Evolutionary conservation across 257 asterid species (phyloP), one percentile per base, ranked within the genome.

Genomic region (Nicotiana tabacum): DNA sequence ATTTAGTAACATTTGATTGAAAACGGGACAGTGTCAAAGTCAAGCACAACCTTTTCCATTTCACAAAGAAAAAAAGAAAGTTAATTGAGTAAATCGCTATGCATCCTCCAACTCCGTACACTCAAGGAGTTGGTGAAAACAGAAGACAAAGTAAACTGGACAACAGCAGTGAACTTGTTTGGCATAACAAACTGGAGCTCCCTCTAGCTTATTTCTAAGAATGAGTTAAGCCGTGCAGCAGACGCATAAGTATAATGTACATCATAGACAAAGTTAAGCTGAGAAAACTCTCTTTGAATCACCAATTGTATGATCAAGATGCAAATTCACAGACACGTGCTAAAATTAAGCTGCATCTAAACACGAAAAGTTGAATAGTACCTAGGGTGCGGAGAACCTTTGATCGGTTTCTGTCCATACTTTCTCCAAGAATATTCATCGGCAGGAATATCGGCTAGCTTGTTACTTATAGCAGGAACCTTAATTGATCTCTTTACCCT

Each of bases 381-480:
- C 97, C 97, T 84, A 24, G 97, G 97, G 65, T 92, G 93, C 56
- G 97, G 97, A 68, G 97, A 92, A 18, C 97, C 97, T 81, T 91
- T 92, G 90, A 92, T 92, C 6, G 97, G 97, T 79, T 92, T 92
- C 89, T 92, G 97, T 64, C 97, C 97, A 64, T 92, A 92, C 87
- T 92, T 92, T 84, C 97, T 92, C 97, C 97, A 92, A 1, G 95
- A 92, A 84, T 89, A 92, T 80, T 91, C 95, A 65, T 92, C 97
- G 2, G 91, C 90, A 0, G 97, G 97, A 33, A 92, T 92, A 86
- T 92, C 97, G 55, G 97, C 94, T 65, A 92, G 78, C 86, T 92
- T 92, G 89, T 87, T 92, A 56, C 97, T 92, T 70, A 91, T 86
- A 74, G 97, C 97, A 60, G 97, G 97, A 15, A 92, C 92, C 83